A percentile compares a stretch with the other conserved stretches of the same genome.
Evolutionary conservation across 768 basidiomycete species (phyloP).

Genomic region (Kwoniella sp.): DNA sequence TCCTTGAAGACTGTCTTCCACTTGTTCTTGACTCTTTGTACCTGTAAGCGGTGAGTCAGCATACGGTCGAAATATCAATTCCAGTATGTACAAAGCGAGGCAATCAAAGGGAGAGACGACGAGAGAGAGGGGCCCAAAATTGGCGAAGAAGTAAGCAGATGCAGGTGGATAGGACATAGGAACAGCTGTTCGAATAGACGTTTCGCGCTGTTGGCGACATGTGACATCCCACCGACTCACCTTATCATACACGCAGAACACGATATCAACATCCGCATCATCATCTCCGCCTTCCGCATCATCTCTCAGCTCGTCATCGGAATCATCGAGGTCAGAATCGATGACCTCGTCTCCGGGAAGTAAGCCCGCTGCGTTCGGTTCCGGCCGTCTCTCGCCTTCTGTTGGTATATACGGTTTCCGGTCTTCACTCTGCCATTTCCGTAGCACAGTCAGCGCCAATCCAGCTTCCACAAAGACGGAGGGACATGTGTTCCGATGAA

Average conservation of each 20-base stretch:
- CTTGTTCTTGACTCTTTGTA: constrained; percentile 99
- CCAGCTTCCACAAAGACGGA: not conserved
- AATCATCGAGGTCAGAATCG: constrained; percentile 95
- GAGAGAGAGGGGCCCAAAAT: too few species aligned
- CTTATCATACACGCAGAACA: constrained; percentile 99
- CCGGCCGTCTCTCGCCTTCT: constrained; percentile 21
- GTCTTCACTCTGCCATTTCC: constrained; percentile 17
- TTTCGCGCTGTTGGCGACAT: not conserved
- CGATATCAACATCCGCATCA: constrained; percentile 82
- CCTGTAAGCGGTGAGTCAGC: constrained; percentile 60
- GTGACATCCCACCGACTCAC: constrained; percentile 59
- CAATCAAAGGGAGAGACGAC: too few species aligned
- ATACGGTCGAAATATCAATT: not conserved
- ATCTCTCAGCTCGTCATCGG: constrained; percentile 74
- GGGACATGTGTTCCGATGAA: too few species aligned
- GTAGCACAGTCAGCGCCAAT: not conserved
- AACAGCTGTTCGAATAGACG: not conserved
- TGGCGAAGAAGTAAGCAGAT: too few species aligned
- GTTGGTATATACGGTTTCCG: constrained; percentile 13
- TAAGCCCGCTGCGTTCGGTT: constrained; percentile 56
- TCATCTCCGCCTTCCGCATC: constrained; percentile 67
- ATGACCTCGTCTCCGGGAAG: constrained; percentile 71
- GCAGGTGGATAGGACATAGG: too few species aligned
- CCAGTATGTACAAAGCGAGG: not conserved
- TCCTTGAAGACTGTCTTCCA: constrained; percentile 99